Base-by-base conservation (phyloP, 371 early-diverging fungal species). In the Mortierella sp. region DNA sequence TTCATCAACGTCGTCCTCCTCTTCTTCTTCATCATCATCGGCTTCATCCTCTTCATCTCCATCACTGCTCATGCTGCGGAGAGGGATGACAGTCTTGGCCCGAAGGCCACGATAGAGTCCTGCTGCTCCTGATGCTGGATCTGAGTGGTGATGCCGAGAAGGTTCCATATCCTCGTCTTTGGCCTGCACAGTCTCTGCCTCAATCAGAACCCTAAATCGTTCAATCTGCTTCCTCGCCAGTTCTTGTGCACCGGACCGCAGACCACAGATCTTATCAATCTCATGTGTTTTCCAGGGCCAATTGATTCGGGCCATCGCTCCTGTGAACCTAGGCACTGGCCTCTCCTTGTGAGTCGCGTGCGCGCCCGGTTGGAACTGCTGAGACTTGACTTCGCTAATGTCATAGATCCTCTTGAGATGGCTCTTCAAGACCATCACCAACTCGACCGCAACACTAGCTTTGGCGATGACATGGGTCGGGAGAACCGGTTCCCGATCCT, bases 301-400 rank as follows among this genome's bases (percentile, higher is more conserved):
- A 11, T 55, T 42, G 8, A 64, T 60, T 44, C 62, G 39, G 8
- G 78, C 57, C 9, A 48, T 27, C 21, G 39, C 17, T 0, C 78
- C 78, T 7, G 51, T 49, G 14, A 51, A 32, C 32, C 57, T 54
- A 27, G 53, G 50, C 15, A 44, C 28, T 12, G 78, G 78, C 26
- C 61, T 64, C 41, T 76, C 78, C 47, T 65, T 69, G 42, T 76
- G 70, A 15, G 39, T 64, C 4, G 49, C 70, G n/a, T 60, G 56
- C 3, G 65, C 56, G 0, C 50, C 43, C 2, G 70, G 65, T 46
- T 70, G 78, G 61, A 76, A 76, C 48, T 76, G 78, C 42, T 76
- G 78, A 37, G 58, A 58, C 34, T 57, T 69, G 3, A 50, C 31
- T 42, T 76, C 78, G 43, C 66, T 76, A 7, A 76, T 44, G 30